Percentiles rank a stretch among this genome's conserved stretches.
Conservation (phyloP, 768 basidiomycete genomes). For the Russula olivacea region DNA sequence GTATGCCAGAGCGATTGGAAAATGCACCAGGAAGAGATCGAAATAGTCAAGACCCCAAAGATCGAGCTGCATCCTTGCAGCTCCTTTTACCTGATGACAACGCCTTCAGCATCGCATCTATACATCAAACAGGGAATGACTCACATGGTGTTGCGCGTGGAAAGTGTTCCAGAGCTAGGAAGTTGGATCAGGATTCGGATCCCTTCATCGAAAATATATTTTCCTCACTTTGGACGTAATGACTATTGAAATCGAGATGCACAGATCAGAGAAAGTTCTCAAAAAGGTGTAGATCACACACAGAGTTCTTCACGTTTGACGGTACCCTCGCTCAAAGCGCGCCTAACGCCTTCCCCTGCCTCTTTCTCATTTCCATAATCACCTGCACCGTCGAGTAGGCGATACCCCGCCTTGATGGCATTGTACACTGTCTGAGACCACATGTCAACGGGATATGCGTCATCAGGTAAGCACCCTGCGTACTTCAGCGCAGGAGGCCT, state of each 20-base stretch:
- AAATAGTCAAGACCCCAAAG: slow-evolving; percentile 85
- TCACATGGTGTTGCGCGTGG: slow-evolving; percentile 71
- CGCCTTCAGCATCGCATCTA: not conserved
- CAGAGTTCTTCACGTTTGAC: slow-evolving; percentile 86
- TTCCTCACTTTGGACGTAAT: slow-evolving; percentile 71
- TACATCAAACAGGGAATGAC: slow-evolving; percentile 23
- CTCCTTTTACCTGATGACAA: slow-evolving; percentile 42
- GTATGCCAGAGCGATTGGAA: slow-evolving; percentile 77
- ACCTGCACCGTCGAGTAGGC: slow-evolving; percentile 79
- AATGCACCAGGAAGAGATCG: slow-evolving; percentile 77
- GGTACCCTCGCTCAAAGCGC: slow-evolving; percentile 73
- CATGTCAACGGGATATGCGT: not conserved
- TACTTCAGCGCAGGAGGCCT: slow-evolving; percentile 55
- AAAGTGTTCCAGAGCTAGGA: slow-evolving; percentile 81
- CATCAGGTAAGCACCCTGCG: not conserved
- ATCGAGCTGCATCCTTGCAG: slow-evolving; percentile 58
- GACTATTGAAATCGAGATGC: slow-evolving; percentile 37
- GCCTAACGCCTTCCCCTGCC: slow-evolving; percentile 69
- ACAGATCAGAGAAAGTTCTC: not conserved
- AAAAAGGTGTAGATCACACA: slow-evolving; percentile 35
- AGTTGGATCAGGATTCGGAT: slow-evolving; percentile 2
- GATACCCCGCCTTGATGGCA: slow-evolving; percentile 81
- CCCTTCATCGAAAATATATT: not conserved
- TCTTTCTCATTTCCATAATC: slow-evolving; percentile 91
- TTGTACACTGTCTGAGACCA: slow-evolving; percentile 64